Conservation (phyloP, 192 early-diverging fungal species). For the Rhizoclosmatium sp. region DNA sequence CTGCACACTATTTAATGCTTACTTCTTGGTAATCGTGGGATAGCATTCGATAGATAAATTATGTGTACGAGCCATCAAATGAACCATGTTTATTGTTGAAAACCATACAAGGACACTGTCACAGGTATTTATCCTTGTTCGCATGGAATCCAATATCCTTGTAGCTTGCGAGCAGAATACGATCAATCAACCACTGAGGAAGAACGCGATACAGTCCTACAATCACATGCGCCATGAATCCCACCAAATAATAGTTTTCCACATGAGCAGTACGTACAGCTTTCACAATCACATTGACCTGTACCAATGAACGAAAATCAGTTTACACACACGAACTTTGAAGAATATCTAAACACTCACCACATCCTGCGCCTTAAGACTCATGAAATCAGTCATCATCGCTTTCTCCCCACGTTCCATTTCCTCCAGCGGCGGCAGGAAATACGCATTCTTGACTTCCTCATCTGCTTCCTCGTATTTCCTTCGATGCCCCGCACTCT, state of each 20-base stretch:
- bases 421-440: not conserved
- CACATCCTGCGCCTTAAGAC: not conserved
- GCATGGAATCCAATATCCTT: no score
- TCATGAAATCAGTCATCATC: not conserved
- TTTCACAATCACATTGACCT: not conserved
- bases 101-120: no score
- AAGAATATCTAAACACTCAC: not conserved
- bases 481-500: not conserved
- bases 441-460: slow-evolving; percentile 17
- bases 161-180: not conserved
- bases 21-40: no score
- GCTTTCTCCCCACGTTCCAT: not conserved
- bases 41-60: no score
- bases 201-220: not conserved
- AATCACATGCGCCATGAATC: not conserved
- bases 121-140: no score
- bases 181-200: not conserved
- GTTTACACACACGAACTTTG: no score
- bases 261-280: not conserved
- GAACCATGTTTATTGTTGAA: no score
- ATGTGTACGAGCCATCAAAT: no score
- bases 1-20: no score
- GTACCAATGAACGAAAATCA: no score
- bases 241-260: not conserved
- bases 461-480: not conserved